Evolutionary conservation across 179 eudicot species (phyloP).

Genomic region (Silene vulgaris): DNA sequence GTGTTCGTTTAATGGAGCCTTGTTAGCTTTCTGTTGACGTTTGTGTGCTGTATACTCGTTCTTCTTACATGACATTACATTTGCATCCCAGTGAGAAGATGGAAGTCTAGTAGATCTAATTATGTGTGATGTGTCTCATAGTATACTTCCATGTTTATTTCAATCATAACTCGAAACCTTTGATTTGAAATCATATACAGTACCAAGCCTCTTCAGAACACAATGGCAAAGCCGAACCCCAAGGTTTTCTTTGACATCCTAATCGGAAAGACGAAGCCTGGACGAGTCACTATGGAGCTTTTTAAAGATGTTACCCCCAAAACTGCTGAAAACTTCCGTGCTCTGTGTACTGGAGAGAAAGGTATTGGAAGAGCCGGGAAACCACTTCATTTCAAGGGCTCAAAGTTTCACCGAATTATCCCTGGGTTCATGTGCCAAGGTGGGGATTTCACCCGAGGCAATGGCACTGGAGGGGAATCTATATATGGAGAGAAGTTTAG

Average conservation of each 20-base stretch:
- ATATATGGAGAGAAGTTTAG: constrained; percentile 50
- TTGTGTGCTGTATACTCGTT: background rate
- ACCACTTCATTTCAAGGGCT: constrained; percentile 63
- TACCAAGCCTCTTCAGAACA: constrained; percentile 12
- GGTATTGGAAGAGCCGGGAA: constrained; percentile 52
- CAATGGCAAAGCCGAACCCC: constrained; percentile 60
- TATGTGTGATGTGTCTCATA: no score
- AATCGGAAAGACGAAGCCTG: constrained; percentile 48
- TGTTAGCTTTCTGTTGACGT: background rate
- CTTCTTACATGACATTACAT: background rate
- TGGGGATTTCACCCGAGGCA: constrained; percentile 59
- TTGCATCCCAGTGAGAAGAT: no score
- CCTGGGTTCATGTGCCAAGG: constrained; percentile 69
- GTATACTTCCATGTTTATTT: background rate
- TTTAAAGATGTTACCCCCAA: constrained; percentile 52
- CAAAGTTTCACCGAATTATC: constrained; percentile 51
- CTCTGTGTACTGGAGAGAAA: constrained; percentile 66
- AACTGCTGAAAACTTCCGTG: constrained; percentile 67
- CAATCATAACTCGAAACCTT: background rate
- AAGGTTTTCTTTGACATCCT: constrained; percentile 63
- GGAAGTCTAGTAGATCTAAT: no score
- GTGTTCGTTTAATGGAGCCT: background rate
- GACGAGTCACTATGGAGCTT: constrained; percentile 57
- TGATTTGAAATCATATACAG: constrained; percentile 5
- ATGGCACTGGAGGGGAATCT: constrained; percentile 70